Evolutionary conservation across 805 yeast species (phyloP).

Genomic region (Tetrapisispora arboricola): DNA sequence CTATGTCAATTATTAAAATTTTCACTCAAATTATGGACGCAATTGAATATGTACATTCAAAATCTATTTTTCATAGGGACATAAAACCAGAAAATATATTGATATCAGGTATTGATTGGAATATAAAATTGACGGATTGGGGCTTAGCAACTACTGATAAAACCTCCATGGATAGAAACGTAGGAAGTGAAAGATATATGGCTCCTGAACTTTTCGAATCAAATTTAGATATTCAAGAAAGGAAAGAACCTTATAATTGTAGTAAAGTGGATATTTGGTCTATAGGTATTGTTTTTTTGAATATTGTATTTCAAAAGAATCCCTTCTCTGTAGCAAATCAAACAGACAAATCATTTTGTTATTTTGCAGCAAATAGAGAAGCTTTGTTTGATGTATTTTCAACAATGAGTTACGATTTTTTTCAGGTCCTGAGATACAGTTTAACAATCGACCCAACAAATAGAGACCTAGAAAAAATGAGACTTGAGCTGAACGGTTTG

Average conservation of each 20-base stretch:
- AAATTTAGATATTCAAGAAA: conserved; percentile 28
- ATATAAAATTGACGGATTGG: conserved; percentile 64
- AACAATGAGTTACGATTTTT: conserved; percentile 75
- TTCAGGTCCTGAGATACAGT: conserved; percentile 68
- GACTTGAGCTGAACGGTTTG: conserved; percentile 47
- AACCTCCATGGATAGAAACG: conserved; percentile 63
- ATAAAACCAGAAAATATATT: conserved; percentile 73
- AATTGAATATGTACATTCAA: conserved; percentile 59
- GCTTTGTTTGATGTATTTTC: conserved; percentile 87
- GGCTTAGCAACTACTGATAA: conserved; percentile 50
- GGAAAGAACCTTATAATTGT: conserved; percentile 57
- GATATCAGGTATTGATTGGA: conserved; percentile 40
- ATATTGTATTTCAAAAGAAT: conserved; percentile 77
- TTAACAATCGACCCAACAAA: conserved; percentile 81
- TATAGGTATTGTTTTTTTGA: conserved; percentile 70
- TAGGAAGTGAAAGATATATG: conserved; percentile 88
- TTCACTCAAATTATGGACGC: conserved; percentile 60
- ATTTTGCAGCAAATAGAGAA: conserved; percentile 80
- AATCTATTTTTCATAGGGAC: conserved; percentile 71
- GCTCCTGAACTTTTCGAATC: conserved; percentile 82
- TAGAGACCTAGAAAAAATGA: conserved; percentile 56
- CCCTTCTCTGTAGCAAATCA: conserved; percentile 78
- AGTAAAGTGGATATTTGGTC: conserved; percentile 86
- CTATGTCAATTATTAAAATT: conserved; percentile 41
- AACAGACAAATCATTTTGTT: conserved; percentile 71